These are phyloP conservation scores for Blumeriella jaapii DNA, from an alignment of 2,329 filamentous ascomycete species.

Conservation along the genomic window DNA sequence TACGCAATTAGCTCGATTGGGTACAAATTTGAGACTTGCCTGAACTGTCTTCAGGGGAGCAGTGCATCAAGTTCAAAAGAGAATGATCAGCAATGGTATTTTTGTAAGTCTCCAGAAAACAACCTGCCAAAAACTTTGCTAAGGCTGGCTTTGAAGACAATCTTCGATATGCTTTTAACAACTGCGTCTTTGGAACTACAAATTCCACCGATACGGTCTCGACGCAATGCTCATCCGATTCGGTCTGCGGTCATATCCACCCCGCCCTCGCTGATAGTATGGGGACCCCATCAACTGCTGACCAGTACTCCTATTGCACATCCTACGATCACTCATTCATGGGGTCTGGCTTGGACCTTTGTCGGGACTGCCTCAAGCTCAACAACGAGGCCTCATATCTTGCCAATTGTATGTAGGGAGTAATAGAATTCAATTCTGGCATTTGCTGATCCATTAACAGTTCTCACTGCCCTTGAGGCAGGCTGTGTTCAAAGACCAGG, in stretches of 20 bases:
- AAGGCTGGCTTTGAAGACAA: slow-evolving; percentile 19
- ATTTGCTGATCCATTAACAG: slow-evolving; percentile 11
- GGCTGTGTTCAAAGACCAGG: slow-evolving; percentile 21
- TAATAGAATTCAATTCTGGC: not conserved
- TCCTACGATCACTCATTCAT: slow-evolving; percentile 15
- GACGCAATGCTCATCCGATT: slow-evolving; percentile 19
- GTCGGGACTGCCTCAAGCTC: slow-evolving; percentile 10
- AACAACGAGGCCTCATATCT: slow-evolving; percentile 14
- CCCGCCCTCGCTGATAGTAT: slow-evolving; percentile 19
- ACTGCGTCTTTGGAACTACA: slow-evolving; percentile 20
- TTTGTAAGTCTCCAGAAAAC: slow-evolving; percentile 23
- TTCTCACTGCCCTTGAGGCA: slow-evolving; percentile 20
- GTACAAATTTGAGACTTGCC: slow-evolving; percentile 20
- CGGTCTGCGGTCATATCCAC: slow-evolving; percentile 19
- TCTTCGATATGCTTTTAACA: slow-evolving; percentile 21
- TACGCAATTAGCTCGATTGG: slow-evolving; percentile 18
- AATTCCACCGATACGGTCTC: slow-evolving; percentile 17
- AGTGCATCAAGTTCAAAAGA: slow-evolving; percentile 13
- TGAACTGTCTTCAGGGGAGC: slow-evolving; percentile 24
- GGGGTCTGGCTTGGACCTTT: slow-evolving; percentile 15
- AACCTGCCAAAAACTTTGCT: not conserved
- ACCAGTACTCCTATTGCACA: slow-evolving; percentile 22
- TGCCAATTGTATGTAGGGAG: slow-evolving; percentile 15
- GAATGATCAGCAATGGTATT: slow-evolving; percentile 23
- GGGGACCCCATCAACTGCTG: slow-evolving; percentile 12